A percentile compares a stretch with the other conserved stretches of the same genome.
These are phyloP conservation scores for Fusarium sp. DNA, from an alignment of 2,329 filamentous ascomycete species.

Conservation along the genomic window DNA sequence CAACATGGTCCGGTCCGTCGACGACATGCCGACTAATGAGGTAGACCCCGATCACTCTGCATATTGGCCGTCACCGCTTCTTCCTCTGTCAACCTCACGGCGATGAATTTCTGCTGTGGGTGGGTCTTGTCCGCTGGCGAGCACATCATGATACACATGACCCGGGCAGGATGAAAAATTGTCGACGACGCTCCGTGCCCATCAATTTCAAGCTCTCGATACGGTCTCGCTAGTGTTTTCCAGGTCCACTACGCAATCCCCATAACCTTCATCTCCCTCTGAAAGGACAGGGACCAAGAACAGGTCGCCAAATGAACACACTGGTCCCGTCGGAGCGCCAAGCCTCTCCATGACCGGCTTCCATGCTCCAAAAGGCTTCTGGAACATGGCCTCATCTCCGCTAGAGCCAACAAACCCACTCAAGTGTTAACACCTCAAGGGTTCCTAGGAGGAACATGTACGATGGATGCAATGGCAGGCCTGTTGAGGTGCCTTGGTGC, in stretches of 20 bases:
- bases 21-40: conserved; percentile 27
- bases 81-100: conserved; percentile 19
- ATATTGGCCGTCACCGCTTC: conserved; percentile 31
- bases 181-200: background rate
- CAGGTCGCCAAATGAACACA: conserved; percentile 1
- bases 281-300: conserved; percentile 3
- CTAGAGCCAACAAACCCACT: conserved; percentile 11
- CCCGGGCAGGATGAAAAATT: background rate
- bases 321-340: conserved; percentile 1
- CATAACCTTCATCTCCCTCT: conserved; percentile 8
- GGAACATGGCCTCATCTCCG: conserved; percentile 41
- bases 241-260: background rate
- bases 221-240: conserved; percentile 3
- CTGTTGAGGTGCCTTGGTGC: conserved; percentile 13
- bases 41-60: conserved; percentile 17
- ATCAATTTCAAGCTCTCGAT: background rate
- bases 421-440: conserved; percentile 1
- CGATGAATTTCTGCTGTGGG: conserved; percentile 22
- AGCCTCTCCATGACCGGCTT: conserved; percentile 3
- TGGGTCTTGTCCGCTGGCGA: conserved; percentile 17
- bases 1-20: conserved; percentile 6
- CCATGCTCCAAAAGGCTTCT: conserved; percentile 37
- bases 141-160: conserved; percentile 8
- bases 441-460: conserved; percentile 1
- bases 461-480: conserved; percentile 12